Conservation (phyloP, 2,329 filamentous ascomycete species). For the Stachybotrys echinatus region DNA sequence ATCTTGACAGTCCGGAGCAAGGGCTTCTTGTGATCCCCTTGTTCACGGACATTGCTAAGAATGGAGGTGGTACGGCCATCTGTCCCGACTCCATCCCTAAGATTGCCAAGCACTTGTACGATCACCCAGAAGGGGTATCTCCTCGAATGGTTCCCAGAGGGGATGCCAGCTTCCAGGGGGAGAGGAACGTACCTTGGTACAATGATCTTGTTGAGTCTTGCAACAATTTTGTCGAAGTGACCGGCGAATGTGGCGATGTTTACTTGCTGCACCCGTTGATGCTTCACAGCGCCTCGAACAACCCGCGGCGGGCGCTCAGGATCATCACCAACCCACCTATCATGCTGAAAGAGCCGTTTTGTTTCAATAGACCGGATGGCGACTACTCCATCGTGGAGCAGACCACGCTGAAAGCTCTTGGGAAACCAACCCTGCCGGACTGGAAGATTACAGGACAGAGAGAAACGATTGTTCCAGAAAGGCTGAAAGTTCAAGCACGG, state of each 20-base stretch:
- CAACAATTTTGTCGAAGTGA: conserved; percentile 45
- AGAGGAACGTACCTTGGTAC: conserved; percentile 41
- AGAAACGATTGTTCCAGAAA: conserved; percentile 40
- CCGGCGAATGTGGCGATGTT: conserved; percentile 47
- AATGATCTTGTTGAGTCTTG: conserved; percentile 28
- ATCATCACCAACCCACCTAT: conserved; percentile 37
- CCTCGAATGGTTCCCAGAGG: conserved; percentile 58
- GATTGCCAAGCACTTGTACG: conserved; percentile 52
- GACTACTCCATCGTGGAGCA: conserved; percentile 51
- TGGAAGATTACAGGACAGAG: conserved; percentile 47
- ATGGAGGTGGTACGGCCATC: conserved; percentile 60
- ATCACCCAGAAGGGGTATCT: conserved; percentile 59
- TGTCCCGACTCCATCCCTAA: conserved; percentile 51
- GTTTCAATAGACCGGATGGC: conserved; percentile 40
- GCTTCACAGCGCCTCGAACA: conserved; percentile 41
- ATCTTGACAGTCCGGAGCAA: conserved; percentile 65
- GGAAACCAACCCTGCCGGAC: conserved; percentile 37
- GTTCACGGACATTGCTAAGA: conserved; percentile 56
- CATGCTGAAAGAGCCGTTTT: conserved; percentile 44
- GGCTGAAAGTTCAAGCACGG: conserved; percentile 19
- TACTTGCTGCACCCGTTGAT: conserved; percentile 54
- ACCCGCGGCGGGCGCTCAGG: conserved; percentile 10
- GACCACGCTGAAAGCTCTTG: conserved; percentile 46
- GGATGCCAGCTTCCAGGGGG: conserved; percentile 37
- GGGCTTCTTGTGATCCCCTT: conserved; percentile 63